Base-by-base conservation (phyloP, 176 grass and related monocot genomes). In the Puya raimondii region DNA sequence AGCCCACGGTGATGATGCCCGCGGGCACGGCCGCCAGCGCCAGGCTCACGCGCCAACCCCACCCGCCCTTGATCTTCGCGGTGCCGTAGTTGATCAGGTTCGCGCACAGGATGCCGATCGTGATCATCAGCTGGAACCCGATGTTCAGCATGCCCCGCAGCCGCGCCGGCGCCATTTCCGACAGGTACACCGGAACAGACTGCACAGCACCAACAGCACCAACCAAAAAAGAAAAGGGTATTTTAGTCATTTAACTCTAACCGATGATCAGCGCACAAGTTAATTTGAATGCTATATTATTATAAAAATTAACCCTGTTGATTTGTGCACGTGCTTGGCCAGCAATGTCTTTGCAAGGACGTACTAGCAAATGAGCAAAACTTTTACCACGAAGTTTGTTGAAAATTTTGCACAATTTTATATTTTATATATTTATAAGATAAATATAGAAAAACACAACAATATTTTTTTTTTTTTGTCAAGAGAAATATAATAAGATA, bases 51-150 rank as follows among this genome's bases (percentile, higher is more conserved):
- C 83, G 83, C 83, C 83, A 85, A 2, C 83, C 83, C 72, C 77
- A 85, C 4, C 83, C 83, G 1, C 72, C 83, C 33, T 85, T 80
- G 67, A 85, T 85, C 61, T 85, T 85, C 16, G 64, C 21, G 3
- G 83, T 76, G 3, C 83, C 83, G 23, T 85, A 85, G 66, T 85
- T 85, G 42, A 85, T 85, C 14, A 85, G 67, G 25, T 72, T 85
- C 20, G 83, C 83, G 23, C 50, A 49, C 11, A 85, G 77, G 72
- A 85, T 85, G 50, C 83, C 77, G 20, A 85, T 70, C 25, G 83
- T 85, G 64, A 85, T 80, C 83, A 85, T 85, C 29, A 85, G 78
- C 72, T 85, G 83, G 49, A 85, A 85, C 2, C 83, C 78, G 27
- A 85, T 85, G 63, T 85, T 85, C 9, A 85, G 83, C 83, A 80